Evolutionary conservation across 345 rosid species (phyloP).

Genomic region (thale cress (Arabidopsis thaliana)): DNA sequence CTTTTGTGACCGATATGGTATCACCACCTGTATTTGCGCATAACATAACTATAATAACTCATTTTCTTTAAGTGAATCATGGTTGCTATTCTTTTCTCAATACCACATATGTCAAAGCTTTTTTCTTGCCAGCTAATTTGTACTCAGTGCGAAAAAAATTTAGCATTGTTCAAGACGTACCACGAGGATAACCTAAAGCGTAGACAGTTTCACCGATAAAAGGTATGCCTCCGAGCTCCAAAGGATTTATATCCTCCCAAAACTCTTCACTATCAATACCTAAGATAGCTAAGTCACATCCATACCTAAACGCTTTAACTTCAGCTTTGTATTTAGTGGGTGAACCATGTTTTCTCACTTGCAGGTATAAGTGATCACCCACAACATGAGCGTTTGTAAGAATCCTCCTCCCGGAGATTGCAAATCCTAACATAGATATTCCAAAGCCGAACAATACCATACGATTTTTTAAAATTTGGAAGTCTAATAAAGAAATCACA

Average conservation of each 20-base stretch:
- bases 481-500: background rate
- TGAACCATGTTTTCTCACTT: constrained; percentile 73
- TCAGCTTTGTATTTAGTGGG: constrained; percentile 60
- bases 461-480: background rate
- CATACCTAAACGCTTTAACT: constrained; percentile 65
- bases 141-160: background rate
- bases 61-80: background rate
- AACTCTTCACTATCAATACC: constrained; percentile 57
- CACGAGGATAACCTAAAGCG: constrained; percentile 77
- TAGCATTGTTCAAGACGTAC: constrained; percentile 44
- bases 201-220: constrained; percentile 63
- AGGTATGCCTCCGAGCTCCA: constrained; percentile 75
- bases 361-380: constrained; percentile 64
- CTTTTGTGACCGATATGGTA: constrained; percentile 68
- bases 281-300: constrained; percentile 70
- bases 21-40: constrained; percentile 60
- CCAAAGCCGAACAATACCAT: background rate
- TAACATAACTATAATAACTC: constrained; percentile 43
- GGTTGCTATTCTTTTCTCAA: background rate
- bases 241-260: constrained; percentile 33
- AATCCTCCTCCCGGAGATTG: constrained; percentile 58
- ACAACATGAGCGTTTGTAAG: constrained; percentile 73
- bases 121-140: too few species aligned
- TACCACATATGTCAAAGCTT: background rate
- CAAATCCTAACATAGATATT: constrained; percentile 1